Conservation (phyloP, 768 basidiomycete genomes). For the Termitomyces sp. region DNA sequence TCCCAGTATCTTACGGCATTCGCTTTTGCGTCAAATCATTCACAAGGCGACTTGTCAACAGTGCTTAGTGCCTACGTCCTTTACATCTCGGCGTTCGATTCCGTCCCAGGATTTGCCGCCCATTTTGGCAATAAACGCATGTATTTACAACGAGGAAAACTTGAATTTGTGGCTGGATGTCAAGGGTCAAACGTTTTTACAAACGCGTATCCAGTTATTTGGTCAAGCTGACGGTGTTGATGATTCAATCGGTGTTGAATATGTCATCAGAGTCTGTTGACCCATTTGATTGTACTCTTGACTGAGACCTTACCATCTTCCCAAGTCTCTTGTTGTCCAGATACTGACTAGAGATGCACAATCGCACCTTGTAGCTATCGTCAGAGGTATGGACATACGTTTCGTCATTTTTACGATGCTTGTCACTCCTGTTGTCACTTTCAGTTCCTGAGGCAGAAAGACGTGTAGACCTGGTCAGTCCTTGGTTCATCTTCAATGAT, state of each 20-base stretch:
- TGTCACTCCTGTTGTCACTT: background rate
- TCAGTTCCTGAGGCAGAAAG: slow-evolving; percentile 63
- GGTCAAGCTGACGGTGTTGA: slow-evolving; percentile 58
- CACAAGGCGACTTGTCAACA: slow-evolving; percentile 84
- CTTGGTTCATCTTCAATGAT: slow-evolving; percentile 97
- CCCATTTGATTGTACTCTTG: background rate
- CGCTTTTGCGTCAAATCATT: slow-evolving; percentile 74
- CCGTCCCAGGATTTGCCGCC: slow-evolving; percentile 68
- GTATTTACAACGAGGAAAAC: slow-evolving; percentile 71
- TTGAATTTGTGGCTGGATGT: slow-evolving; percentile 72
- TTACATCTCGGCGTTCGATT: slow-evolving; percentile 66
- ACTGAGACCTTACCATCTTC: background rate
- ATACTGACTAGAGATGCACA: slow-evolving; percentile 64
- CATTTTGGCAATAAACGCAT: slow-evolving; percentile 81
- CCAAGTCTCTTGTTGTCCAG: slow-evolving; percentile 77
- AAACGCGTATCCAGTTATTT: slow-evolving; percentile 46
- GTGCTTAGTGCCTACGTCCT: slow-evolving; percentile 74
- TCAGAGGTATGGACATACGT: slow-evolving; percentile 54
- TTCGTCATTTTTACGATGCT: background rate
- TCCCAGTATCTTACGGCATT: slow-evolving; percentile 60
- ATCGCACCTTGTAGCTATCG: slow-evolving; percentile 83
- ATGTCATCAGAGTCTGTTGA: slow-evolving; percentile 60
- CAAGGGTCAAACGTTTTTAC: slow-evolving; percentile 53
- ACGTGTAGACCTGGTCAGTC: slow-evolving; percentile 33
- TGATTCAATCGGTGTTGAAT: slow-evolving; percentile 50